Base-by-base conservation (phyloP, 352 stramenopile species). In the Pythium apleroticum region DNA sequence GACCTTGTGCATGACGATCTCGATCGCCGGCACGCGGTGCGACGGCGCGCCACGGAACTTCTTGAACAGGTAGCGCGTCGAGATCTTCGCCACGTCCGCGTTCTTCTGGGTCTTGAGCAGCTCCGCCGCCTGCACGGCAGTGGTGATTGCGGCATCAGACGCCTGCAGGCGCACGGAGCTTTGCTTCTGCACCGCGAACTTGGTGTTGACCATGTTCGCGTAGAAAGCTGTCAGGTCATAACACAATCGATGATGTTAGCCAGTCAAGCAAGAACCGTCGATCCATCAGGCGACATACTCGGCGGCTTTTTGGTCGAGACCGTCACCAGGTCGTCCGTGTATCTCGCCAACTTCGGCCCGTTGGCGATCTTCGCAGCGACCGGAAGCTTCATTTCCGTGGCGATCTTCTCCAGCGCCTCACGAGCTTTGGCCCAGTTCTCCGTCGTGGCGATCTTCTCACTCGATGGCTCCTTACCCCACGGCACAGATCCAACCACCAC, bases 181-280 rank as follows among this genome's bases (percentile, higher is more conserved):
- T 50, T 90, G 81, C 59, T 88, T 84, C 52, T 93, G 84, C 49
- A 83, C 73, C 37, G 68, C 74, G 54, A 93, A 90, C 72, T 93
- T 93, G 57, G 79, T 89, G 65, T 76, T 89, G 65, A 93, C 86
- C 57, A 91, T 85, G 59, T 85, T 91, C 20, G 80, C 84, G 58
- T 93, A 93, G 67, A 93, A 92, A 41, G 78, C 84, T 90, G 53
- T 2, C 19, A 49, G 2, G 17, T 9, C 12, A 27, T 4, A 1
- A 27, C 41, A 49, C 20, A 24, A n/a, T 48, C 15, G 19, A 24
- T n/a, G 15, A 15, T 24, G 8, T 10, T 9, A 3, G 12, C 9
- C 11, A 15, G n/a, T n/a, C 17, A n/a, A n/a, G n/a, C n/a, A n/a
- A n/a, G n/a, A n/a, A 56, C 35, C 14, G 19, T 35, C 30, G 28